Evolutionary conservation across 1,284 basidiomycete species (phyloP), one percentile per base, ranked within the genome.

Genomic region (Pascua guehoae): DNA sequence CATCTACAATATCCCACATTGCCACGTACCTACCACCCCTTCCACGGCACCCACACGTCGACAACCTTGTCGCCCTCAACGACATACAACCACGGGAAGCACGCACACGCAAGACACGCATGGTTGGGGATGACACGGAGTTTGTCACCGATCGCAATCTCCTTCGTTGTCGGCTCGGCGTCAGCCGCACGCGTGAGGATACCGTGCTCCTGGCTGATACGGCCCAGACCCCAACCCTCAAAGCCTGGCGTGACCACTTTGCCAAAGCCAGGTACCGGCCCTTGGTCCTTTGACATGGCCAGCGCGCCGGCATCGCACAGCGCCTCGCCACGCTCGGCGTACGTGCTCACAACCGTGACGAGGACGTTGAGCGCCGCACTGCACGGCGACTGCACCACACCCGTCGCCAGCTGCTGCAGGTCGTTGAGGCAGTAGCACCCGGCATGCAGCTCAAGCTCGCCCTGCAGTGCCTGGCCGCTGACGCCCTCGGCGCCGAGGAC

Each of bases 1-100:
- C n/a, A n/a, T n/a, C n/a, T n/a, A n/a, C n/a, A n/a, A n/a, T n/a
- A n/a, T n/a, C n/a, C n/a, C n/a, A n/a, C n/a, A n/a, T n/a, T n/a
- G n/a, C n/a, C n/a, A n/a, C n/a, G n/a, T n/a, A 32, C 12, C 46
- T 75, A 93, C 90, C 90, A 92, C 0, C 88, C 89, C 77, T 91
- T 93, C 88, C 89, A 91, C 9, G 89, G 85, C 39, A 91, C 85
- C 90, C 91, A 93, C 41, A 93, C 80, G 74, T 93, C 90, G 16
- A 86, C 84, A 11, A 93, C 86, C 49, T 77, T 80, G 75, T 62
- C 76, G 65, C 44, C 81, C 79, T 51, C 79, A 1, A 89, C 84
- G 17, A 92, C 78, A 68, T 90, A 91, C 70, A 86, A 89, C 87
- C 87, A 91, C 2, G 86, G 86, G 69, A 88, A 83, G 12, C 83